phyloP scores from a whole-genome alignment of 2,329 filamentous ascomycete genomes.

The Hymenotorrendiella dingleyae region DNA sequence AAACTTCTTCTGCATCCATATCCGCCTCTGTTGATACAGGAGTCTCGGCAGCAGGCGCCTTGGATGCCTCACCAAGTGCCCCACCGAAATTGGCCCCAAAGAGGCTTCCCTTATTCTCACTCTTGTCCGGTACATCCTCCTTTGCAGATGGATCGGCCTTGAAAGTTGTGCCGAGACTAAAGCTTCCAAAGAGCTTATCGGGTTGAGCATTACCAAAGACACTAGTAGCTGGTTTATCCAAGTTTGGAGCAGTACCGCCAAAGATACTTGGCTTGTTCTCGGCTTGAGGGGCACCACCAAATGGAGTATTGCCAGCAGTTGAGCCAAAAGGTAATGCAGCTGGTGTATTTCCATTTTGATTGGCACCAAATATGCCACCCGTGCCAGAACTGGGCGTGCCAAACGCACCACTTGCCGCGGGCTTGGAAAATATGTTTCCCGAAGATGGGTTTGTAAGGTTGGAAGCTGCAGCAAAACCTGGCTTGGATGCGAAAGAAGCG shows the following conservation, averaged over 20 bases:
- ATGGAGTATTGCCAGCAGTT: slow-evolving; percentile 29
- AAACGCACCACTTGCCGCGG: slow-evolving; percentile 2
- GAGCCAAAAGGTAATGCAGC: slow-evolving; percentile 22
- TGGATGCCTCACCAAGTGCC: slow-evolving; percentile 46
- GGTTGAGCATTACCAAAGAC: slow-evolving; percentile 7
- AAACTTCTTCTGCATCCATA: slow-evolving; percentile 37
- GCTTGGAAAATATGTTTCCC: slow-evolving; percentile 27
- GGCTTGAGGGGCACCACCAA: slow-evolving; percentile 32
- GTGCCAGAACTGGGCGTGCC: slow-evolving; percentile 1
- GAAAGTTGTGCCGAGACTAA: slow-evolving; percentile 30
- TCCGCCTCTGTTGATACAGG: slow-evolving; percentile 43
- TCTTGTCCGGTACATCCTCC: slow-evolving; percentile 48
- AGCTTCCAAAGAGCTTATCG: too few species aligned
- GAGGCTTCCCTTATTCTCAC: slow-evolving; percentile 41
- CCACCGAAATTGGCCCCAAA: slow-evolving; percentile 59
- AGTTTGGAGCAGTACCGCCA: slow-evolving; percentile 35
- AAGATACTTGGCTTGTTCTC: slow-evolving; percentile 20
- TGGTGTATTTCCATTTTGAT: slow-evolving; percentile 9
- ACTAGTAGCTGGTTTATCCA: slow-evolving; percentile 18
- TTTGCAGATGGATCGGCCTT: slow-evolving; percentile 46
- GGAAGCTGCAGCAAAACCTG: slow-evolving; percentile 43
- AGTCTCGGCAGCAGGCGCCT: slow-evolving; percentile 15
- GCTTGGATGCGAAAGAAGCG: slow-evolving; percentile 47
- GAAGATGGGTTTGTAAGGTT: slow-evolving; percentile 28
- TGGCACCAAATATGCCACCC: slow-evolving; percentile 8